Evolutionary conservation across 1,139 yeast genomes (phyloP), one percentile per base, ranked within the genome.

Genomic region (Saccharomyces hybrid): DNA sequence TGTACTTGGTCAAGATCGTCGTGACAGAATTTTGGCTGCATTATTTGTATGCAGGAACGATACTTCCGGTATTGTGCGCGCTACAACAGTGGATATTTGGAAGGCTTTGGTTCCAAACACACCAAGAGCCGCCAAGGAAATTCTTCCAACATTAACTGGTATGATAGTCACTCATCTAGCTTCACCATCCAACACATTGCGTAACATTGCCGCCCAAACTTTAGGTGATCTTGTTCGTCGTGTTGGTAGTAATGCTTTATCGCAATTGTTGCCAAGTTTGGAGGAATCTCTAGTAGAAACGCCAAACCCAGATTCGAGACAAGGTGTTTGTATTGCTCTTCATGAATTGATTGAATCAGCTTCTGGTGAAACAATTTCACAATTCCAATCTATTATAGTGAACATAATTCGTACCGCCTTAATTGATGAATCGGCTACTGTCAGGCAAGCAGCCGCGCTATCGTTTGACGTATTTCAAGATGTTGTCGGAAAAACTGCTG

Each of bases 1-100:
- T 48, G 83, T 85, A 4, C 81, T 95, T 66, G 99, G 99, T 52
- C 78, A 78, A 62, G 95, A 87, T 11, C 88, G 97, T 67, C 86
- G 97, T 69, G 95, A 90, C 68, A 82, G 90, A 58, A 81, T 95
- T 47, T 76, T 95, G 66, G 82, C 98, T 1, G 78, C 90, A 27
- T 76, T 95, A 61, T 95, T 91, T 70, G 84, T 95, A 50, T 90
- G 97, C 71, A 90, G 99, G 70, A 87, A 96, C 32, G 99, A 95
- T 75, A 82, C 84, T 50, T 82, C 95, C 49, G 89, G 89, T 63
- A 78, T 85, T 66, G 99, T 95, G 31, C 84, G 99, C 65, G 83
- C 83, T 61, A 88, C 96, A 47, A 84, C 98, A n/a, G 82, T 89
- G 58, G 97, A 93, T 64, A 91, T 95, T 53, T 95, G 99, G 99